Evolutionary conservation across 805 yeast species (phyloP), one percentile per base, ranked within the genome.

Genomic region (Starmera caribaea): DNA sequence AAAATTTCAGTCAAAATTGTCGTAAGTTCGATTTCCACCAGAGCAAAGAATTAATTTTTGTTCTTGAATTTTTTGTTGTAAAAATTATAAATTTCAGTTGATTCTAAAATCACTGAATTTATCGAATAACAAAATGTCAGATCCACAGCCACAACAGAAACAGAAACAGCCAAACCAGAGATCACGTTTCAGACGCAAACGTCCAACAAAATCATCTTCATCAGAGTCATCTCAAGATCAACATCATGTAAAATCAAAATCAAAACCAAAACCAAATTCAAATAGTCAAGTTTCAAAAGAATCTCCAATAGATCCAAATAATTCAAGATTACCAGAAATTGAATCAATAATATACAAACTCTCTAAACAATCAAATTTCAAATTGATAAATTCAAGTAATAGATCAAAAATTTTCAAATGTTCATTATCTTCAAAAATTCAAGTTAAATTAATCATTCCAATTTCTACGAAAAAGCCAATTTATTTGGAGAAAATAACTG

Each of bases 371-470:
- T 13, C 17, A 3, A 29, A 15, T 8, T 27, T 51, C 16, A 51
- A 39, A 15, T 46, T 50, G 14, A 41, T 48, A 21, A 51, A 46
- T 33, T 45, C 55, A 3, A 44, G 41, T 1, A 42, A 32, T n/a
- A 46, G 35, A 39, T 43, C 49, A 16, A 50, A 44, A 30, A 40
- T 43, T 2, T 51, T 43, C 36, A 43, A 46, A 21, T 21, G 24
- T 21, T 21, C 24, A 21, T 7, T 21, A 21, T 21, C 24, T 5
- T 7, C 24, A 21, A 21, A 21, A 21, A 21, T 21, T 7, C 24
- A 21, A 16, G 8, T 33, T 12, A 50, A 41, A 26, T 35, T 53
- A 10, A 44, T 41, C 3, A 34, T 53, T 8, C 57, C 57, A 13
- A 36, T 45, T 5, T 28, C 38, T 16, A 45, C 40, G 31, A 24